Evolutionary conservation across 1,284 basidiomycete genomes (phyloP).

Genomic region (Tetrapyrgos nigripes): DNA sequence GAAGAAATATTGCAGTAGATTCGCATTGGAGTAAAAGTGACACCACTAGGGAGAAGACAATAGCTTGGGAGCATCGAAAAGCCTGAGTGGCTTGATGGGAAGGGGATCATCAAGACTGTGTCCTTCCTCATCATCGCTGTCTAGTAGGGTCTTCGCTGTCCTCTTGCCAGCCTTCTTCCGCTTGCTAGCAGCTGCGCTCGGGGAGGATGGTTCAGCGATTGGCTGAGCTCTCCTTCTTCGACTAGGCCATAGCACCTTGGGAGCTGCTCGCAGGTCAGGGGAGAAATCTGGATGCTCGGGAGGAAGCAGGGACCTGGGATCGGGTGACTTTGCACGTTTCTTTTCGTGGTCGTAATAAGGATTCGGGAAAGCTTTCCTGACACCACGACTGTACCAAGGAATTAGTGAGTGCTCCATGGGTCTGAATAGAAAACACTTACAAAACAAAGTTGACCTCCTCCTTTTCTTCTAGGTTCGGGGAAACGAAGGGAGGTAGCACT

Average conservation of each 20-base stretch:
- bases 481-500: conserved; percentile 20
- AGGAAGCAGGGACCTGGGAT: conserved; percentile 51
- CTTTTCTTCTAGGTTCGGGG: conserved; percentile 40
- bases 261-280: conserved; percentile 39
- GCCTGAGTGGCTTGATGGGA: conserved; percentile 5
- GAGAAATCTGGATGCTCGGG: conserved; percentile 58
- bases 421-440: conserved; percentile 43
- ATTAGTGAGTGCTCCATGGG: neutral
- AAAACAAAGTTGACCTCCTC: conserved; percentile 63
- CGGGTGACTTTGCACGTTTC: conserved; percentile 44
- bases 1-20: neutral
- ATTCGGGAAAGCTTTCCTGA: conserved; percentile 54
- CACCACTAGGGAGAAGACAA: neutral
- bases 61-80: conserved; percentile 5
- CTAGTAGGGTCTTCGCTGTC: too few relatives aligned
- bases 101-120: neutral
- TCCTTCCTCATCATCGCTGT: conserved; percentile 9
- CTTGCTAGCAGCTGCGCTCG: neutral
- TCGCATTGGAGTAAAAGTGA: neutral
- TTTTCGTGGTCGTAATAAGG: conserved; percentile 52
- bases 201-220: conserved; percentile 3
- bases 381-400: conserved; percentile 52
- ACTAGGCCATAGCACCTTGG: conserved; percentile 14
- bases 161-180: neutral
- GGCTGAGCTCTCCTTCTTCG: conserved; percentile 6